Evolutionary conservation across 306 rosid genomes (phyloP).

Genomic region (Rosa chinensis): DNA sequence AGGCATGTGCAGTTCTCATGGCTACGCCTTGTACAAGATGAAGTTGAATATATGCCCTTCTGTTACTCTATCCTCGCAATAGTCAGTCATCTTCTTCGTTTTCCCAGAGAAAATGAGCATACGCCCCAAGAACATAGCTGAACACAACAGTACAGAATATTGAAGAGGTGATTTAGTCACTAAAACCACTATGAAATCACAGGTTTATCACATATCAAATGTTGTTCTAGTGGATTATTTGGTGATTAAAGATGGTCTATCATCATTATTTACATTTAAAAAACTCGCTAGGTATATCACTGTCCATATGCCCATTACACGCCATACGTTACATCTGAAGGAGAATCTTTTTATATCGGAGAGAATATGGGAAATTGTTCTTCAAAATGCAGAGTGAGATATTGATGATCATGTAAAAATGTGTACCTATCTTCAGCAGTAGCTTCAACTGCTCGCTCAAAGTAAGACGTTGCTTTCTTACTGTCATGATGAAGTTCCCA

Average conservation of each 20-base stretch:
- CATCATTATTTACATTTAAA: neutral
- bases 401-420: slow-evolving; percentile 15
- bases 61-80: slow-evolving; percentile 27
- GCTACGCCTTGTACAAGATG: slow-evolving; percentile 28
- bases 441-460: slow-evolving; percentile 65
- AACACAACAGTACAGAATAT: slow-evolving; percentile 19
- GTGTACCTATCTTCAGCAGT: slow-evolving; percentile 59
- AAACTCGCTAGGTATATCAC: neutral
- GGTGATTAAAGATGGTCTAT: neutral
- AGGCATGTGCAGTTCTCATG: slow-evolving; percentile 24
- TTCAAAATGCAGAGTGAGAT: neutral
- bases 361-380: neutral
- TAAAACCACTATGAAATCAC: too few relatives aligned
- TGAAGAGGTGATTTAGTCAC: neutral
- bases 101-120: slow-evolving; percentile 86
- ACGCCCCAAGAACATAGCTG: slow-evolving; percentile 80
- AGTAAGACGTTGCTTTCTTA: slow-evolving; percentile 44
- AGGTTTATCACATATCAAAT: neutral
- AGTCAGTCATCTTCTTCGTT: slow-evolving; percentile 43
- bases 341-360: neutral
- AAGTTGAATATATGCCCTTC: slow-evolving; percentile 14
- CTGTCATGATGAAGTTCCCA: slow-evolving; percentile 79
- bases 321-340: too few relatives aligned
- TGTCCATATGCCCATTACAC: neutral
- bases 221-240: neutral